Evolutionary conservation across 1,139 yeast genomes (phyloP), one percentile per base, ranked within the genome.

Genomic region (Saccharomyces pastorianus): DNA sequence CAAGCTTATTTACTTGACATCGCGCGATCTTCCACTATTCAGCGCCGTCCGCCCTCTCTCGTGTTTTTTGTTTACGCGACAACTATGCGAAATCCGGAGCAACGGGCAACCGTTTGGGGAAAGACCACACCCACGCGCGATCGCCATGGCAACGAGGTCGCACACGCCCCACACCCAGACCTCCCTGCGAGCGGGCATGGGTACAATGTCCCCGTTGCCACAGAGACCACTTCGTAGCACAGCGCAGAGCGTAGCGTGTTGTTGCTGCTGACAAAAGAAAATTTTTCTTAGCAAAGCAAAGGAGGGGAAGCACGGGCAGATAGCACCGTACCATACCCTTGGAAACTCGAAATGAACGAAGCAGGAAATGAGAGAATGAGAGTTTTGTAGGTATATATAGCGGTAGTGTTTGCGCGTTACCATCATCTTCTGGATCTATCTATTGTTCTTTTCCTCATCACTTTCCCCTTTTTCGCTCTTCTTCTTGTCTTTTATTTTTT

Each of bases 131-230:
- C 8, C 44, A 11, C 25, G 44, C 44, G 44, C 44, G n/a, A 38
- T 38, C 44, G 25, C 44, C 44, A 38, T 38, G 44, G 44, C 44
- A 38, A 38, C 44, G 13, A 38, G 44, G 3, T 3, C 26, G 23
- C n/a, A 7, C 44, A 38, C 44, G 44, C 44, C 44, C 44, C 44
- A 38, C 44, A 38, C 44, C 44, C 44, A 38, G 13, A 38, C 44
- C 44, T 13, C 44, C 5, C 44, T 11, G 44, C 25, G 25, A n/a
- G n/a, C 26, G 14, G 23, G 4, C 13, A 5, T 17, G 44, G n/a
- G 26, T n/a, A 38, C 44, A 38, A 38, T 17, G 44, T 5, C 25
- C 44, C 44, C 44, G 44, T 38, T 38, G 44, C 44, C 44, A 38
- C 44, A 38, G 44, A 38, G 44, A 38, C 44, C 44, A 11, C n/a